Conservation (phyloP, 2,329 filamentous ascomycete species). For the Botrytis porri region DNA sequence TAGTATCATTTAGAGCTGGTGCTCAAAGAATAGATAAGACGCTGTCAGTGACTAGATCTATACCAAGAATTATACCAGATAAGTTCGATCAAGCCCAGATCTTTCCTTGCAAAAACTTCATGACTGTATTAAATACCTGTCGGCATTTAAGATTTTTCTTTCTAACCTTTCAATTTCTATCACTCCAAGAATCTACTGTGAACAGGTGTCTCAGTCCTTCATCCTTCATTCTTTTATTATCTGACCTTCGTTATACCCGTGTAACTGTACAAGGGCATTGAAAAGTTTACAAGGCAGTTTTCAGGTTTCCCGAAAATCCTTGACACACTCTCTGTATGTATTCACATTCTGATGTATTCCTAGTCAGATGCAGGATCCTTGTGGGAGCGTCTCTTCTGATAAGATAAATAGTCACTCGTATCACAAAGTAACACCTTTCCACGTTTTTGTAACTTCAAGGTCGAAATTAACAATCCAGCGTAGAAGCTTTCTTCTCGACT, state of each 20-base stretch:
- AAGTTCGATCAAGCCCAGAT: neutral
- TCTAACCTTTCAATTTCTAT: neutral
- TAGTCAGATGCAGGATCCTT: neutral
- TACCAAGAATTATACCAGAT: neutral
- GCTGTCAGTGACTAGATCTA: neutral
- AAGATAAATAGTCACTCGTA: neutral
- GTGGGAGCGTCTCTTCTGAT: neutral
- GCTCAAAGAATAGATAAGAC: neutral
- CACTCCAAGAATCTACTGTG: neutral
- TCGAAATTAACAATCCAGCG: neutral
- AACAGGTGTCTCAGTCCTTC: neutral
- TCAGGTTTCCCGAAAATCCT: neutral
- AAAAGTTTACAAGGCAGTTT: neutral
- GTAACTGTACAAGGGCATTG: neutral
- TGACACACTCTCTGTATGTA: slow-evolving; percentile 13
- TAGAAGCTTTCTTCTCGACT: neutral
- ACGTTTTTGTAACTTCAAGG: neutral
- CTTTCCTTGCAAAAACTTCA: neutral
- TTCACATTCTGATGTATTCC: neutral
- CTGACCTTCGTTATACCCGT: neutral
- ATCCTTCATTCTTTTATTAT: neutral
- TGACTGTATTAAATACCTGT: neutral
- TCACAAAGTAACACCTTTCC: neutral
- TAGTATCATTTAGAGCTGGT: neutral
- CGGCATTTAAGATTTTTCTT: neutral